Base-by-base conservation (phyloP, 306 rosid genomes). In the Rubus parviflorus region DNA sequence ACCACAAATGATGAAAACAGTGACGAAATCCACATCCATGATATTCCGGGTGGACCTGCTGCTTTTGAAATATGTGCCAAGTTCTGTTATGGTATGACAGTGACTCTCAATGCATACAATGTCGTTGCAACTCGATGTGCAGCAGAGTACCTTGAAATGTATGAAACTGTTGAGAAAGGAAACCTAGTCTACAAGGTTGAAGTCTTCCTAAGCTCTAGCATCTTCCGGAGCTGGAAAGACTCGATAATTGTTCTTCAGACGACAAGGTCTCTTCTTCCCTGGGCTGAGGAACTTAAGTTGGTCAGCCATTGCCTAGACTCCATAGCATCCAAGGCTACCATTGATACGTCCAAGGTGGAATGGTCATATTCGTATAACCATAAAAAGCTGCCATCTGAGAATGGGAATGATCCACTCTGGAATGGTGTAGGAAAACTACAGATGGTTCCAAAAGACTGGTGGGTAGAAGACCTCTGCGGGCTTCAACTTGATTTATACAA, bases 211-310 rank as follows among this genome's bases (percentile, higher is more conserved):
- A 92, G 84, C 83, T 90, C 97, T 8, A 92, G 97, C 92, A 83
- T 95, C 77, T 89, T 95, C 83, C 85, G 90, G 82, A 90, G 97
- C 83, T 95, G 98, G 97, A 95, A 95, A 76, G 97, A 95, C 87
- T 92, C 96, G 0, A 95, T 95, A 58, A 95, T 95, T 81, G 97
- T 90, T 86, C 97, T 95, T 74, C 97, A 92, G 86, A 90, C 97
- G 15, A 89, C 97, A 30, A 88, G 79, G 76, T 84, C 93, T 62
- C 90, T 95, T 81, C 92, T 87, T 78, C 97, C 98, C 3, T 92
- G 95, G 97, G 86, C 98, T 0, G 98, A 95, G 86, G 98, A 95
- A 75, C 92, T 88, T 78, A 92, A 89, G 80, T 74, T 92, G 35
- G 95, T 92, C 72, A 88, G 92, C 75, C 97, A 89, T 73, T 87